Conservation (phyloP, 768 basidiomycete genomes). For the Pleurotus salmoneostramineus region DNA sequence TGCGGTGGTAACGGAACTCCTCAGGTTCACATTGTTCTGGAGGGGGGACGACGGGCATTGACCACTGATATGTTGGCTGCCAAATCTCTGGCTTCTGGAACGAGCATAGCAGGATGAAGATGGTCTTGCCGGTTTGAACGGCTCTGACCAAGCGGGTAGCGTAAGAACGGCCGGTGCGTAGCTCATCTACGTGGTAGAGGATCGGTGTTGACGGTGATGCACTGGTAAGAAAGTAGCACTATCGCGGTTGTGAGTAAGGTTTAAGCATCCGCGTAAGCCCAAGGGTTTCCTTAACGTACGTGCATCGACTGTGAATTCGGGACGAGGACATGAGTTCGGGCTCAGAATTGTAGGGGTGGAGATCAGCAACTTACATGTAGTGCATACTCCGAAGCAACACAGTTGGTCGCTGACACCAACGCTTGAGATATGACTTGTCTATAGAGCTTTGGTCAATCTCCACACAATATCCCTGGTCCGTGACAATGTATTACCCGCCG, state of each 20-base stretch:
- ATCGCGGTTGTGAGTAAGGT: conserved; percentile 7
- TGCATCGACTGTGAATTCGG: conserved; percentile 13
- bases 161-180: conserved; percentile 75
- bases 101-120: conserved; percentile 70
- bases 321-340: conserved; percentile 4
- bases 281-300: conserved; percentile 3
- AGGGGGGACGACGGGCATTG: conserved; percentile 54
- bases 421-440: conserved; percentile 87
- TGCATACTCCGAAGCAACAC: conserved; percentile 59
- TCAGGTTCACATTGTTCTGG: conserved; percentile 66
- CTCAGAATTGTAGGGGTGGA: not conserved
- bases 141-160: conserved; percentile 63
- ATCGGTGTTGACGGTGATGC: conserved; percentile 73
- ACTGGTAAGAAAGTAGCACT: conserved; percentile 82
- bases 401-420: conserved; percentile 74
- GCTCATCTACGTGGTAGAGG: conserved; percentile 71
- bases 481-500: conserved; percentile 49
- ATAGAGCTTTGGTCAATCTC: not conserved
- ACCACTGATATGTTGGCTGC: conserved; percentile 67
- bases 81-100: conserved; percentile 78
- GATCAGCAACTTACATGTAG: conserved; percentile 64
- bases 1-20: conserved; percentile 31
- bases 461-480: conserved; percentile 8
- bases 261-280: not conserved
- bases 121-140: conserved; percentile 42